Conservation (phyloP, 345 rosid species). For the Arabidopsis suecica region DNA sequence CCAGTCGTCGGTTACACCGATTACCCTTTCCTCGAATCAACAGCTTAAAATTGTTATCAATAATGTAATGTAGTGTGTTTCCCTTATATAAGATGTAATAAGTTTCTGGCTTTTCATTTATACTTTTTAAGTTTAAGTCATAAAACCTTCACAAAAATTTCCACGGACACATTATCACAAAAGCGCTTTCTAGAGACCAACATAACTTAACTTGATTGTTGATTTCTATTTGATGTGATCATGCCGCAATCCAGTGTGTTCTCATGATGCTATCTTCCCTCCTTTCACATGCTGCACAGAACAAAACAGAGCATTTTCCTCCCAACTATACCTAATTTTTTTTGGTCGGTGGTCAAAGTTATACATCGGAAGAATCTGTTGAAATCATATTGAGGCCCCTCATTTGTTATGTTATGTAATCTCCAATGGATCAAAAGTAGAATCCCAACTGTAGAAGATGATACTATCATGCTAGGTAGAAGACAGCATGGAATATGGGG, state of each 20-base stretch:
- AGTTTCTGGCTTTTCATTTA: not conserved
- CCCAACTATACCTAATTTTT: no score
- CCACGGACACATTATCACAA: slow-evolving; percentile 32
- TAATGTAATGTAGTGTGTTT: not conserved
- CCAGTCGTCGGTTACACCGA: slow-evolving; percentile 64
- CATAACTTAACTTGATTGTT: not conserved
- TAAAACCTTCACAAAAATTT: not conserved
- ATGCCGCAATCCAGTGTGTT: not conserved
- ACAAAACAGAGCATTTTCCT: not conserved
- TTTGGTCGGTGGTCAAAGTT: slow-evolving; percentile 4
- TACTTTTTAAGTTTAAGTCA: no score
- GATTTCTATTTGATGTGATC: not conserved
- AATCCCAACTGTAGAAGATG: slow-evolving; percentile 1
- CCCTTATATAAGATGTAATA: not conserved
- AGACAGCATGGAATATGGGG: not conserved
- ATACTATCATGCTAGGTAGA: not conserved
- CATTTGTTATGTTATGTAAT: not conserved
- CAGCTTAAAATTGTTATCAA: slow-evolving; percentile 11
- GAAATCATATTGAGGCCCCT: not conserved
- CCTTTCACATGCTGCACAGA: not conserved
- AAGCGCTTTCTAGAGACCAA: not conserved
- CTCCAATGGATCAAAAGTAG: not conserved
- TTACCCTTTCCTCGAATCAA: slow-evolving; percentile 65
- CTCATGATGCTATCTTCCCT: not conserved
- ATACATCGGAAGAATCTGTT: not conserved